These are phyloP conservation scores for Begonia peltatifolia DNA, from an alignment of 306 rosid genomes.

Conservation along the genomic window DNA sequence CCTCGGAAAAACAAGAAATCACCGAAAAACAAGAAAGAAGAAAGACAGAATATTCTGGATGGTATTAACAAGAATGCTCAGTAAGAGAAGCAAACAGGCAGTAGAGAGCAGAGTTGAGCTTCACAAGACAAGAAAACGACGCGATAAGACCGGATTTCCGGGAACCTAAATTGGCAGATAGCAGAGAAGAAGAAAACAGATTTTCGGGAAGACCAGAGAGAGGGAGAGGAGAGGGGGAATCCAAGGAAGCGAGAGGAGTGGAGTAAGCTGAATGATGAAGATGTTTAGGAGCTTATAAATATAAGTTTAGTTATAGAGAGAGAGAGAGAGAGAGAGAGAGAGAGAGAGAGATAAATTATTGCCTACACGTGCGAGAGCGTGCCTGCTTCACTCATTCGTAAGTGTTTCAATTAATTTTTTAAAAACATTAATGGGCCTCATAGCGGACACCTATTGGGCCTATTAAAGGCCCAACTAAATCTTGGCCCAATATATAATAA, in stretches of 20 bases:
- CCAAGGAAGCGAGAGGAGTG: neutral
- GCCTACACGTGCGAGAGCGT: neutral
- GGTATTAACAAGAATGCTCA: neutral
- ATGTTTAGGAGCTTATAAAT: neutral
- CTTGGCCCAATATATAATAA: too few species aligned
- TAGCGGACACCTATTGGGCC: too few species aligned
- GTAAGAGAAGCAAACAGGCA: neutral
- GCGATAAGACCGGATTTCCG: neutral
- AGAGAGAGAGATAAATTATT: neutral
- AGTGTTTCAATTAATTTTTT: too few species aligned
- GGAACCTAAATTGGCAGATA: neutral
- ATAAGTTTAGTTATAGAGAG: neutral
- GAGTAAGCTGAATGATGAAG: neutral
- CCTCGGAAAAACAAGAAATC: neutral
- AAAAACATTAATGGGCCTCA: too few species aligned
- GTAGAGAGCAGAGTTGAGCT: neutral
- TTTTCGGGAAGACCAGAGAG: constrained; percentile 1
- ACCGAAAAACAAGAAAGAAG: neutral
- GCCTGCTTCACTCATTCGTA: too few species aligned
- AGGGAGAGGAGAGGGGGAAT: neutral
- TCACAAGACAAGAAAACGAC: neutral
- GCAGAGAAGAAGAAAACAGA: neutral
- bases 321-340: neutral
- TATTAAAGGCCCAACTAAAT: too few species aligned
- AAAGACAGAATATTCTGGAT: neutral